phyloP scores from a whole-genome alignment of 1,139 yeast genomes.

The Debaryomyces coudertii region DNA sequence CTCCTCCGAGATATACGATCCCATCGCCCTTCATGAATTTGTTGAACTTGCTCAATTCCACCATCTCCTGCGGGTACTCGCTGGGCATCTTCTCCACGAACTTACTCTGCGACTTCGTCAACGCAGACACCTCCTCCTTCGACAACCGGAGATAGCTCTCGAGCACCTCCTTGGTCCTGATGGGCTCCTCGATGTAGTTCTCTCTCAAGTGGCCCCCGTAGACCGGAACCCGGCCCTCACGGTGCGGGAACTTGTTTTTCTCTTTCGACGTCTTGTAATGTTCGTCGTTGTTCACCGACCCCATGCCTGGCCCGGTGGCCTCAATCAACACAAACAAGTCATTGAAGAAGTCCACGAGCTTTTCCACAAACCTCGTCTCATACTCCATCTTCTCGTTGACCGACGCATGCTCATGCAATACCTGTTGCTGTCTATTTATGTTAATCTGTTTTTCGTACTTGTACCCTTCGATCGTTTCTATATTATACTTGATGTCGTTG shows the following conservation, averaged over 20 bases:
- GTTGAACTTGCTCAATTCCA: slow-evolving; percentile 23
- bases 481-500: slow-evolving; percentile 8
- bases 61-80: slow-evolving; percentile 27
- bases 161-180: slow-evolving; percentile 31
- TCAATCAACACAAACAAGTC: slow-evolving; percentile 22
- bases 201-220: slow-evolving; percentile 44
- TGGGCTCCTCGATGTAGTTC: slow-evolving; percentile 31
- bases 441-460: slow-evolving; percentile 19
- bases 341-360: slow-evolving; percentile 24
- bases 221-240: slow-evolving; percentile 31
- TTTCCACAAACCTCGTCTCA: slow-evolving; percentile 22
- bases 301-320: slow-evolving; percentile 27
- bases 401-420: neutral
- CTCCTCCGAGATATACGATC: slow-evolving; percentile 67
- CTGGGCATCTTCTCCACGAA: slow-evolving; percentile 25
- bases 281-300: slow-evolving; percentile 27
- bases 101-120: slow-evolving; percentile 25
- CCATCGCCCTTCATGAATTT: slow-evolving; percentile 53
- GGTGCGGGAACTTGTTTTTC: slow-evolving; percentile 24
- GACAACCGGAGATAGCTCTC: slow-evolving; percentile 26
- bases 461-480: slow-evolving; percentile 23
- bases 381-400: slow-evolving; percentile 13
- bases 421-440: slow-evolving; percentile 3
- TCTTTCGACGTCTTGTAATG: slow-evolving; percentile 29
- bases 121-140: slow-evolving; percentile 22